A percentile compares a stretch with the other conserved stretches of the same genome.
Evolutionary conservation across 352 stramenopile species (phyloP).

Genomic region (Pythium oligandrum): DNA sequence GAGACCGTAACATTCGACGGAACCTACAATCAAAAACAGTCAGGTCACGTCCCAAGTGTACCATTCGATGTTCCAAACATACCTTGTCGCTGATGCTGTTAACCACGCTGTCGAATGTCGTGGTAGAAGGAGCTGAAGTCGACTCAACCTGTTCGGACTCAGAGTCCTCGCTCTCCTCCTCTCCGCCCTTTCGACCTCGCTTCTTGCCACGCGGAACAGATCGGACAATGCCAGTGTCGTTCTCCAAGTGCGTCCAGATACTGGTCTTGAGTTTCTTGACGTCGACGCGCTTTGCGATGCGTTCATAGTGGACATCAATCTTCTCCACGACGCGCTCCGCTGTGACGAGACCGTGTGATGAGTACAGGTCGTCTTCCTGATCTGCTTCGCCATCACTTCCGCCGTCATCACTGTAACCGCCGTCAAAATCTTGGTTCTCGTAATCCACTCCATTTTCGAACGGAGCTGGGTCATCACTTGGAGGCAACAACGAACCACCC

Average conservation of each 20-base stretch:
- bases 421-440: constrained; percentile 20
- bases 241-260: constrained; percentile 88
- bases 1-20: constrained; percentile 94
- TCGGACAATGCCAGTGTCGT: constrained; percentile 25
- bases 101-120: constrained; percentile 90
- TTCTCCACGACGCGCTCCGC: constrained; percentile 93
- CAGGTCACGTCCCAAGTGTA: background rate
- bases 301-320: constrained; percentile 91
- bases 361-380: constrained; percentile 37
- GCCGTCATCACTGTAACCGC: constrained; percentile 27
- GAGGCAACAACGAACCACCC: background rate
- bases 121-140: constrained; percentile 8
- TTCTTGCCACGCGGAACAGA: constrained; percentile 18
- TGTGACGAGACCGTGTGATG: constrained; percentile 59
- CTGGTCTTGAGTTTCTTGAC: constrained; percentile 96
- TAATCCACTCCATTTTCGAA: background rate
- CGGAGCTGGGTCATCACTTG: background rate
- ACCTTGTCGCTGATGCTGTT: constrained; percentile 85
- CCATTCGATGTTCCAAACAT: background rate
- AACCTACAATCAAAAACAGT: constrained; percentile 33
- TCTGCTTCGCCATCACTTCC: constrained; percentile 16
- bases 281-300: constrained; percentile 95
- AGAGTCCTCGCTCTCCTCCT: constrained; percentile 13
- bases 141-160: constrained; percentile 8
- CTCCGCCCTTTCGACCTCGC: constrained; percentile 13